Conservation (phyloP, 257 asterid genomes). For the Solanum pinnatisectum region DNA sequence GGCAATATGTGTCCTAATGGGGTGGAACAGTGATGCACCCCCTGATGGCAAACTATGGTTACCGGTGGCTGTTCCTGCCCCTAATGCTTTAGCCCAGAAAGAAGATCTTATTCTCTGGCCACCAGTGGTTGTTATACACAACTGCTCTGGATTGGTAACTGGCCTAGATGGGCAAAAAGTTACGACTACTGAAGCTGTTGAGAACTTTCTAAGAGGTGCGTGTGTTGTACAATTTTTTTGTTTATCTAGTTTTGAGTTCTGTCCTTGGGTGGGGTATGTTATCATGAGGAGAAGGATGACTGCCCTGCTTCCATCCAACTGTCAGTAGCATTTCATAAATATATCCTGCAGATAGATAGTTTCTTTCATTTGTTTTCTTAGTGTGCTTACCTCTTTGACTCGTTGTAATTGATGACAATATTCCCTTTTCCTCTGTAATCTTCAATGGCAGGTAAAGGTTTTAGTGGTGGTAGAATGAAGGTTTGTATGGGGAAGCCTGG, state of each 20-base stretch:
- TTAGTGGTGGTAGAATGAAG: slow-evolving; percentile 14
- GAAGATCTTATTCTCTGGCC: slow-evolving; percentile 34
- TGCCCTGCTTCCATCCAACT: neutral
- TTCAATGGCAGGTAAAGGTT: slow-evolving; percentile 19
- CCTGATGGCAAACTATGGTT: slow-evolving; percentile 3
- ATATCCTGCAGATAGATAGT: neutral
- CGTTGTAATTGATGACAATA: neutral
- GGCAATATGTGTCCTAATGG: slow-evolving; percentile 34
- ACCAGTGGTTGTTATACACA: slow-evolving; percentile 20
- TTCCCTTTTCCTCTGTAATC: neutral
- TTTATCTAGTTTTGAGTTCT: neutral
- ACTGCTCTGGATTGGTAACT: neutral
- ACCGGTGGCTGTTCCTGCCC: slow-evolving; percentile 14
- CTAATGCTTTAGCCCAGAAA: slow-evolving; percentile 20
- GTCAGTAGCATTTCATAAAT: neutral
- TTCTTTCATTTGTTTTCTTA: neutral
- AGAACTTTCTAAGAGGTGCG: slow-evolving; percentile 25
- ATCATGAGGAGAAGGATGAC: neutral
- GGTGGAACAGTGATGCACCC: slow-evolving; percentile 19
- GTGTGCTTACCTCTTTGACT: neutral
- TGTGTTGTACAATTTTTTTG: neutral
- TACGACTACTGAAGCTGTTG: slow-evolving; percentile 10
- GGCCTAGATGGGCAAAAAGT: slow-evolving; percentile 2
- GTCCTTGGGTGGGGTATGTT: neutral
- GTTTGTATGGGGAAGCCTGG: slow-evolving; percentile 17